Evolutionary conservation across 208 protist species (phyloP), one percentile per base, ranked within the genome.

Genomic region (Leishmania martiniquensis): DNA sequence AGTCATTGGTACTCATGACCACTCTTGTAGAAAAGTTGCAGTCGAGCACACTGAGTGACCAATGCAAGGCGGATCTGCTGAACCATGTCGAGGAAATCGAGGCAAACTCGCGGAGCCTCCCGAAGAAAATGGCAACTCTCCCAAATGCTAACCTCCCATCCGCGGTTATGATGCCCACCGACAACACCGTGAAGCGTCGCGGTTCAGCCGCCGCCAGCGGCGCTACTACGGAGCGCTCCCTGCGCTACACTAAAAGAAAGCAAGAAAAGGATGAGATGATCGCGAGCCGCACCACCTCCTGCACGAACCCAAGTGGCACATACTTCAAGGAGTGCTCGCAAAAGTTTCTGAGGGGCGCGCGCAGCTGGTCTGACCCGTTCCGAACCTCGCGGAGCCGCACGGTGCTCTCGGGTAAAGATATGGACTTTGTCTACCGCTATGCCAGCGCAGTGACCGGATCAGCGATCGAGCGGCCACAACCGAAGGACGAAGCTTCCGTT

Each of bases 391-490:
- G 94, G 62, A 79, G 81, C 54, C 87, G 86, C 71, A 70, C 72
- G 37, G 82, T 86, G 34, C 78, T 97, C 32, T 89, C 72, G 4
- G 86, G 87, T 29, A 78, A 85, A n/a, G 92, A 97, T 62, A 84
- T 87, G 57, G 91, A 95, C 74, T 97, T 97, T 78, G 91, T 93
- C n/a, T 82, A 92, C 73, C 91, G 91, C 39, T 96, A 96, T 71
- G 90, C 92, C 1, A 87, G 90, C 79, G 88, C 89, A 22, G 44
- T 83, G 51, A 90, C 87, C 20, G 74, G 85, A 45, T 78, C 65
- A 0, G 73, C 76, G 45, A 80, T 94, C 22, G 85, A 87, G 70
- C 91, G 91, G 5, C 81, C 57, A 52, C 62, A 54, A 32, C 45
- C 37, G 55, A 9, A 78, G 17, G 85, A 91, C 59, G 74, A 71